Evolutionary conservation across 495 filamentous ascomycete genomes (phyloP).

Genomic region (Podospora fimiseda): DNA sequence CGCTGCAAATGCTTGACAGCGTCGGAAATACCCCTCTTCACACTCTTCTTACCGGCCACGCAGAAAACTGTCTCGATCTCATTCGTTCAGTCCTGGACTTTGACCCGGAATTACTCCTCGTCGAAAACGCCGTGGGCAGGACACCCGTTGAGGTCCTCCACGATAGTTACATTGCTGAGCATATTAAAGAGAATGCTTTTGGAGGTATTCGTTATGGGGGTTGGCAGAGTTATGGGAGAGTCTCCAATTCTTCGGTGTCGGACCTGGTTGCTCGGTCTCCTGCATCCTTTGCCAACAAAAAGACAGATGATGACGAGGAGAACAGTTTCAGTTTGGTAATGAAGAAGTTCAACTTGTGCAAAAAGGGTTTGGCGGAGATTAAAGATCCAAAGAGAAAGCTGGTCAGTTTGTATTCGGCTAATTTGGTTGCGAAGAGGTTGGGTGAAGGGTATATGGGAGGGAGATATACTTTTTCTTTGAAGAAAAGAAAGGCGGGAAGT

Average conservation of each 20-base stretch:
- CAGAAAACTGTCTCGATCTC: constrained; percentile 27
- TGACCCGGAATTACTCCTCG: constrained; percentile 51
- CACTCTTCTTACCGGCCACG: constrained; percentile 38
- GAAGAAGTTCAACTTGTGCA: constrained; percentile 27
- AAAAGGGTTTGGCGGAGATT: constrained; percentile 20
- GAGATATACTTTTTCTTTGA: constrained; percentile 17
- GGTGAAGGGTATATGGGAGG: constrained; percentile 28
- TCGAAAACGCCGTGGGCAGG: constrained; percentile 64
- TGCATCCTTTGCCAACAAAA: not conserved
- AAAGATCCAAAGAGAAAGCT: constrained; percentile 47
- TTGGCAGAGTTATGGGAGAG: no score
- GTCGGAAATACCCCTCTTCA: constrained; percentile 63
- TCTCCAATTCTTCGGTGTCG: no score
- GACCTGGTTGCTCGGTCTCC: no score
- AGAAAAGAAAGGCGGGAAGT: not conserved
- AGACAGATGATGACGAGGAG: constrained; percentile 1
- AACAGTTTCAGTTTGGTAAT: constrained; percentile 1
- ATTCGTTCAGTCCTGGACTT: constrained; percentile 47
- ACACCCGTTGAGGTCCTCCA: constrained; percentile 62
- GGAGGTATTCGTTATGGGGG: no score
- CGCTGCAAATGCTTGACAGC: constrained; percentile 57
- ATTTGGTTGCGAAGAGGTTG: constrained; percentile 63
- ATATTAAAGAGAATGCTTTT: not conserved
- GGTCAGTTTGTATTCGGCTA: constrained; percentile 64
- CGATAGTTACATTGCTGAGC: constrained; percentile 39